Evolutionary conservation across 306 rosid genomes (phyloP).

Genomic region (Vicia sativa): DNA sequence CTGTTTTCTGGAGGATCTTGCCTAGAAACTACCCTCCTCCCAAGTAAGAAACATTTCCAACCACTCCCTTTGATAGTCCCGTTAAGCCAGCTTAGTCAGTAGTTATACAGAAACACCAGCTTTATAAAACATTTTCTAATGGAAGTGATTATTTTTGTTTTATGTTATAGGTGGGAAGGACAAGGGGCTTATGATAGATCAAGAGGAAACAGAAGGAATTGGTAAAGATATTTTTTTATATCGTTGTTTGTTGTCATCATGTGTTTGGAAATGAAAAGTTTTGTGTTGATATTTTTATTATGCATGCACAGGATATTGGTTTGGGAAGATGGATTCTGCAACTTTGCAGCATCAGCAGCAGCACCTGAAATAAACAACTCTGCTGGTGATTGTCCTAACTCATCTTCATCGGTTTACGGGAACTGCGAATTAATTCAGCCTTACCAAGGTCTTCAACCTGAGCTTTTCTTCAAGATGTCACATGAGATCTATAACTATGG

Average conservation of each 20-base stretch:
- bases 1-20: conserved; percentile 98
- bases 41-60: conserved; percentile 54
- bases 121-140: neutral
- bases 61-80: no score
- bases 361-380: conserved; percentile 67
- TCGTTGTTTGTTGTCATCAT: neutral
- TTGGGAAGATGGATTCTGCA: conserved; percentile 99
- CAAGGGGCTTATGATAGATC: conserved; percentile 94
- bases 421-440: conserved; percentile 68
- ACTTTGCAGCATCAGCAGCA: conserved; percentile 76
- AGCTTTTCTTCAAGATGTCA: conserved; percentile 99
- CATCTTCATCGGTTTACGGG: conserved; percentile 56
- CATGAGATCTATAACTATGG: conserved; percentile 99
- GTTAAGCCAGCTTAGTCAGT: no score
- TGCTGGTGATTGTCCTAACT: conserved; percentile 52
- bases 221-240: conserved; percentile 46
- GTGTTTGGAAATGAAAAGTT: neutral
- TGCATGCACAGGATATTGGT: conserved; percentile 79
- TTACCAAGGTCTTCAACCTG: conserved; percentile 85
- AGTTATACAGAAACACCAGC: no score
- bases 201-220: conserved; percentile 97
- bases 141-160: conserved; percentile 24
- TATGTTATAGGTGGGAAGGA: conserved; percentile 88
- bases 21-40: conserved; percentile 99
- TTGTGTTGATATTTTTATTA: neutral